Evolutionary conservation across 2,329 filamentous ascomycete genomes (phyloP), one percentile per base, ranked within the genome.

Genomic region (Nemania sp.): DNA sequence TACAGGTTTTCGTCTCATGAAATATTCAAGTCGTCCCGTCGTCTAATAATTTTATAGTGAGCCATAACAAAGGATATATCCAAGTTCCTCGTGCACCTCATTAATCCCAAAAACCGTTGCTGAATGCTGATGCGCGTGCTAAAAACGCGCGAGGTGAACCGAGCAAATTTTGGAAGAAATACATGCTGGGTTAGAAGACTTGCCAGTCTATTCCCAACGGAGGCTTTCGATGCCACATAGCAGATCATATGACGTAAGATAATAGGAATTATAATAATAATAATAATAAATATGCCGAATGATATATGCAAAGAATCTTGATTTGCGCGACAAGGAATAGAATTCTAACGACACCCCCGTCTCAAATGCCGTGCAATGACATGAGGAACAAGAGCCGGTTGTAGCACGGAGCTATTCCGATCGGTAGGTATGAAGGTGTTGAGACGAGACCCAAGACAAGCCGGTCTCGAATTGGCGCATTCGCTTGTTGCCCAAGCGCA

Each of bases 1-100:
- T 58, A 58, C 56, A 58, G 24, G 23, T 53, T 57, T 44, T 24
- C 41, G 37, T 52, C 37, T 49, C 52, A 34, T 54, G n/a, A 46
- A 46, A 5, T 42, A 23, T 15, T 28, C 20, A 36, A 47, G n/a
- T 55, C 56, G 48, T 58, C 49, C 55, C 52, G 30, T 58, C 56
- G 52, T 58, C 56, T 56, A 55, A 45, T 45, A 31, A 45, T 33
- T 55, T 31, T 54, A 54, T 58, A 40, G 43, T 28, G 45, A 42
- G 39, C 37, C 43, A 17, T 52, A 15, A 53, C 17, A 3, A 31
- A 41, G 33, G 41, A 47, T 33, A 31, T 39, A 33, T 33, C 28
- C 37, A 23, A 12, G 19, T 28, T 31, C 23, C 31, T 8, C 11
- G 19, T 49, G 48, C 33, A 39, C 30, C 46, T 31, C 22, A 14